A percentile compares a stretch with the other conserved stretches of the same genome.
Conservation (phyloP, 371 early-diverging fungal genomes). For the Mucor saturninus region DNA sequence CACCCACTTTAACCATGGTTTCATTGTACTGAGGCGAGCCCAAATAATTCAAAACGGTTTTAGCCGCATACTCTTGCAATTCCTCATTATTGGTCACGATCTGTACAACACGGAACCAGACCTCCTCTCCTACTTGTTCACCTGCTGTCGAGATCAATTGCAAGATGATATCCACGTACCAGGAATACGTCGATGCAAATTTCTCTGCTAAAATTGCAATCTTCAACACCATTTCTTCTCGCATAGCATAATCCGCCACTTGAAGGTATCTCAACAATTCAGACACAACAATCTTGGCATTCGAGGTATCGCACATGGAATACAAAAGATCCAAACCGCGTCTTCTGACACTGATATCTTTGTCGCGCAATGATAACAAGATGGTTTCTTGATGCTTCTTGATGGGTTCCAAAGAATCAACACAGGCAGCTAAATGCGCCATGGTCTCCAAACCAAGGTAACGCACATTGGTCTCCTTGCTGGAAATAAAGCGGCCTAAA, state of each 20-base stretch:
- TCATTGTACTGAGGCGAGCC: conserved; percentile 90
- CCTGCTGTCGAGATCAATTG: conserved; percentile 95
- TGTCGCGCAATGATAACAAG: conserved; percentile 87
- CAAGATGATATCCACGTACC: conserved; percentile 98
- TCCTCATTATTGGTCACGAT: conserved; percentile 93
- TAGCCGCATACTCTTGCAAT: conserved; percentile 91
- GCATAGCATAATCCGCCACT: conserved; percentile 87
- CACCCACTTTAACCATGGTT: conserved; percentile 92
- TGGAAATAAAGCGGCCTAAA: conserved; percentile 86
- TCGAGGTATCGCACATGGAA: conserved; percentile 93
- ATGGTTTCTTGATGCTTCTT: conserved; percentile 90
- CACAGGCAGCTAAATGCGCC: conserved; percentile 92
- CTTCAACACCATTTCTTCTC: conserved; percentile 97
- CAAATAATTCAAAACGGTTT: conserved; percentile 81
- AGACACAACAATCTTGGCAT: conserved; percentile 85
- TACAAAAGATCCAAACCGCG: conserved; percentile 95
- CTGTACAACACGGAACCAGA: conserved; percentile 97
- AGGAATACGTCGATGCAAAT: conserved; percentile 94
- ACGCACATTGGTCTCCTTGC: conserved; percentile 94
- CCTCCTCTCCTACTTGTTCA: conserved; percentile 94
- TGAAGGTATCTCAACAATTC: conserved; percentile 89
- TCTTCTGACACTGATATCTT: conserved; percentile 94
- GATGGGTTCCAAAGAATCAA: conserved; percentile 84
- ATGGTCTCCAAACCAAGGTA: conserved; percentile 96
- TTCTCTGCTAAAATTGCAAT: conserved; percentile 98